Evolutionary conservation across 495 filamentous ascomycete genomes (phyloP).

Genomic region (Talaromyces proteolyticus): DNA sequence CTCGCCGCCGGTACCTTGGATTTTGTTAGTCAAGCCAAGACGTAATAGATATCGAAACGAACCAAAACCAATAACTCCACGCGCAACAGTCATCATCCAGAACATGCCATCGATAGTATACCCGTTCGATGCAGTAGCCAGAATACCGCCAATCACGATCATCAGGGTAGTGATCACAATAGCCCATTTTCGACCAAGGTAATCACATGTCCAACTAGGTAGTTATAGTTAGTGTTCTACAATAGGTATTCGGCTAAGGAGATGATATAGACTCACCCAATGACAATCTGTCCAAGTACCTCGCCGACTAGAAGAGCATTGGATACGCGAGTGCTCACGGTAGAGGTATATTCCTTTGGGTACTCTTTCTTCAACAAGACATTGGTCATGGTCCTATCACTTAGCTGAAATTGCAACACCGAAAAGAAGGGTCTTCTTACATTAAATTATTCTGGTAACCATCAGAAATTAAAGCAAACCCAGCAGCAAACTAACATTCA

Average conservation of each 20-base stretch:
- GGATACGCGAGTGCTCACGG: constrained; percentile 41
- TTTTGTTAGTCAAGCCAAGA: neutral
- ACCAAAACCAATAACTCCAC: constrained; percentile 43
- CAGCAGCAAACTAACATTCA: constrained; percentile 29
- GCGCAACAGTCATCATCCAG: constrained; percentile 47
- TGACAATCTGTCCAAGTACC: constrained; percentile 43
- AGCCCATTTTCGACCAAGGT: constrained; percentile 45
- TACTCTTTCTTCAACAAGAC: constrained; percentile 42
- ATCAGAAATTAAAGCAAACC: constrained; percentile 47
- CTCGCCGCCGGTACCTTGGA: constrained; percentile 30
- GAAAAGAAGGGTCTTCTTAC: constrained; percentile 8
- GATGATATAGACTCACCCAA: constrained; percentile 22
- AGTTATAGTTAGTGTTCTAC: neutral
- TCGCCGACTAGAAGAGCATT: constrained; percentile 50
- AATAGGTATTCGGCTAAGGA: neutral
- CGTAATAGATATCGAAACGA: constrained; percentile 2
- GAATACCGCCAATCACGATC: constrained; percentile 46
- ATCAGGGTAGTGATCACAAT: constrained; percentile 45
- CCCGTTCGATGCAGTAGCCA: constrained; percentile 44
- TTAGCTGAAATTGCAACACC: neutral
- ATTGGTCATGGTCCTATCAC: constrained; percentile 39
- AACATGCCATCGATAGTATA: constrained; percentile 43
- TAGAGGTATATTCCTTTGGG: constrained; percentile 35
- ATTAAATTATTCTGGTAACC: constrained; percentile 51
- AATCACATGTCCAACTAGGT: constrained; percentile 41